These are phyloP conservation scores for Phytophthora pseudosyringae DNA, from an alignment of 352 stramenopile genomes.

Conservation along the genomic window DNA sequence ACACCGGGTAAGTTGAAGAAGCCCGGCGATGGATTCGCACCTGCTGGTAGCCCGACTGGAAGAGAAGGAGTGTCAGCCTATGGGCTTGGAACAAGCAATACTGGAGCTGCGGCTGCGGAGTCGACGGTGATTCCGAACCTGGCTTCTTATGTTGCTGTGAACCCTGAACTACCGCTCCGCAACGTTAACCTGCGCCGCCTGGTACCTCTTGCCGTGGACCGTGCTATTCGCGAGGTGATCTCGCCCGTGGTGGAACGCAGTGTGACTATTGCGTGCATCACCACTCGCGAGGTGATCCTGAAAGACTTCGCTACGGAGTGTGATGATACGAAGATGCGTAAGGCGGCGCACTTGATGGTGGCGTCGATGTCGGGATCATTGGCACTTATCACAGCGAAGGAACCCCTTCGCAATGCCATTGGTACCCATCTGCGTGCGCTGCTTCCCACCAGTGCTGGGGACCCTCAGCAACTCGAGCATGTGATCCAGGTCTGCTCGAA, in stretches of 20 bases:
- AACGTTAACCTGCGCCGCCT: conserved; percentile 94
- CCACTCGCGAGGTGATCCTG: conserved; percentile 96
- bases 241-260: conserved; percentile 98
- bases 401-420: conserved; percentile 97
- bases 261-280: conserved; percentile 99
- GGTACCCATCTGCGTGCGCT: conserved; percentile 96
- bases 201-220: conserved; percentile 97
- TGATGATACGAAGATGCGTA: conserved; percentile 96
- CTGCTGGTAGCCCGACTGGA: conserved; percentile 59
- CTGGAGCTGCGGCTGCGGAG: conserved; percentile 57
- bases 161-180: conserved; percentile 94
- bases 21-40: conserved; percentile 52
- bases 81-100: conserved; percentile 36
- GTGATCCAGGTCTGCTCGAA: conserved; percentile 97
- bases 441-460: conserved; percentile 82
- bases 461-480: conserved; percentile 96
- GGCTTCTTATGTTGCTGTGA: conserved; percentile 97
- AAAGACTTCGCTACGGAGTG: conserved; percentile 99
- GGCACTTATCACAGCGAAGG: conserved; percentile 97
- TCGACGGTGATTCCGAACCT: conserved; percentile 99
- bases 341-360: conserved; percentile 98
- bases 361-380: conserved; percentile 98
- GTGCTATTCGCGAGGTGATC: conserved; percentile 99
- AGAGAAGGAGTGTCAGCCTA: conserved; percentile 41
- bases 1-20: conserved; percentile 73